A percentile compares a stretch with the other conserved stretches of the same genome.
phyloP scores from a whole-genome alignment of 164 flowering plant genomes.

The Dillenia turbinata region DNA sequence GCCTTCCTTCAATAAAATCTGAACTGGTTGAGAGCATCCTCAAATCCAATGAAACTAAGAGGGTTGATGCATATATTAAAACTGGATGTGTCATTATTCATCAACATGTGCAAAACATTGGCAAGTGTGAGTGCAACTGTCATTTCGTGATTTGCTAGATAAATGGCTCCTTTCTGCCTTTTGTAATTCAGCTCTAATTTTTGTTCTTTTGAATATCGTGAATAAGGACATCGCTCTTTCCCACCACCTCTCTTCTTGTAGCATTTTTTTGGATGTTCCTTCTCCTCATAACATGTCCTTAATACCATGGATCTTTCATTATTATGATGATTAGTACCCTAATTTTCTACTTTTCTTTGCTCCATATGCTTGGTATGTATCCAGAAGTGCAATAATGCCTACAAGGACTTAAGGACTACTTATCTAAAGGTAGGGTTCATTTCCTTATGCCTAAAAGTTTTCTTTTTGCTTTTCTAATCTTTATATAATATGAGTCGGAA shows the following conservation, averaged over 20 bases:
- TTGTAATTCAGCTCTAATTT: background rate
- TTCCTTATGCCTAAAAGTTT: background rate
- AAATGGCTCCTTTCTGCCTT: background rate
- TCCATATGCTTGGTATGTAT: constrained; percentile 22
- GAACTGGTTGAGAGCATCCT: constrained; percentile 37
- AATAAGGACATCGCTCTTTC: too few species aligned
- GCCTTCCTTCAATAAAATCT: constrained; percentile 48
- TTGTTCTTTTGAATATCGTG: background rate
- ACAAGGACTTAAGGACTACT: constrained; percentile 44
- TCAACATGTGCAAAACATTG: constrained; percentile 33
- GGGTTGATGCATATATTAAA: constrained; percentile 47
- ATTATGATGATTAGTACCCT: background rate
- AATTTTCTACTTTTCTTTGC: constrained; percentile 2
- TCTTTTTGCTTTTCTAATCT: background rate
- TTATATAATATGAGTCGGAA: too few species aligned
- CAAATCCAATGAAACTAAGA: constrained; percentile 42
- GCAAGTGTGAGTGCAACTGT: constrained; percentile 45
- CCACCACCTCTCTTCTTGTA: background rate
- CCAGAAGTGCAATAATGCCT: constrained; percentile 47
- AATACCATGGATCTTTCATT: background rate
- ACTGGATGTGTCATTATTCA: constrained; percentile 41
- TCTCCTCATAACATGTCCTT: background rate
- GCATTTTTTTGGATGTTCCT: background rate
- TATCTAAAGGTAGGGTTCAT: constrained; percentile 36
- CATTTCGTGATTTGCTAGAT: background rate